Percentiles rank a stretch among this genome's conserved stretches.
These are phyloP conservation scores for Nannochloropsis gaditana DNA, from an alignment of 108 stramenopile species.

Conservation along the genomic window DNA sequence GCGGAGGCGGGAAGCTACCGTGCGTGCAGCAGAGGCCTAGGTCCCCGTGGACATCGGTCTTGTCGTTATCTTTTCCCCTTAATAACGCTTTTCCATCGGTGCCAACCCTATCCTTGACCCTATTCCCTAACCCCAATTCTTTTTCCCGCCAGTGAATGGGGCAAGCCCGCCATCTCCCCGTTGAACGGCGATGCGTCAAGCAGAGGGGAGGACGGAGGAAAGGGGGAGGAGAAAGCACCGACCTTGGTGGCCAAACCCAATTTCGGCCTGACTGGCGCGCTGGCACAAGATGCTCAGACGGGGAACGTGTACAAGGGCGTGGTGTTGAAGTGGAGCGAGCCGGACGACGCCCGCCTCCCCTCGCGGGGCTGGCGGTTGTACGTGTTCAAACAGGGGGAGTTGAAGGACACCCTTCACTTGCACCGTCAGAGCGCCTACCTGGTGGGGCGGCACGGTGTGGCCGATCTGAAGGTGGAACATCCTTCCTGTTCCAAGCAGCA, in stretches of 20 bases:
- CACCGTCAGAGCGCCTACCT: constrained; percentile 83
- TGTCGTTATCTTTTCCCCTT: not conserved
- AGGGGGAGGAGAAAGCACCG: constrained; percentile 12
- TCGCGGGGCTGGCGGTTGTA: constrained; percentile 86
- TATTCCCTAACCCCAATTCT: not conserved
- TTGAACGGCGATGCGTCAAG: not conserved
- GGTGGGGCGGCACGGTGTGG: constrained; percentile 78
- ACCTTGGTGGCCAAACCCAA: constrained; percentile 61
- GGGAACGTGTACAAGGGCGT: constrained; percentile 87
- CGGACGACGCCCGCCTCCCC: constrained; percentile 81
- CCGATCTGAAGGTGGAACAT: constrained; percentile 78
- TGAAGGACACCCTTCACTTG: constrained; percentile 69
- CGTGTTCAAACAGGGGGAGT: constrained; percentile 65
- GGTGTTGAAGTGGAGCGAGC: constrained; percentile 85
- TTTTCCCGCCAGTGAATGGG: not conserved
- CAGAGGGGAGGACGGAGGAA: not conserved
- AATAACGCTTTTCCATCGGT: not conserved
- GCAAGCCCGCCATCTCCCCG: not conserved
- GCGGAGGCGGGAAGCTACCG: too few species aligned
- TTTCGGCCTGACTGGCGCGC: constrained; percentile 89
- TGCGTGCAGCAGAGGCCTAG: too few species aligned
- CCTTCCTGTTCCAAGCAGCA: constrained; percentile 81
- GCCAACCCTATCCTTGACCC: not conserved
- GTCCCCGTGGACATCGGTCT: too few species aligned
- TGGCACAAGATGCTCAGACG: constrained; percentile 72